Percentiles rank a stretch among this genome's conserved stretches.
phyloP scores from a whole-genome alignment of 345 rosid species.

The Eucalyptus curtisii region DNA sequence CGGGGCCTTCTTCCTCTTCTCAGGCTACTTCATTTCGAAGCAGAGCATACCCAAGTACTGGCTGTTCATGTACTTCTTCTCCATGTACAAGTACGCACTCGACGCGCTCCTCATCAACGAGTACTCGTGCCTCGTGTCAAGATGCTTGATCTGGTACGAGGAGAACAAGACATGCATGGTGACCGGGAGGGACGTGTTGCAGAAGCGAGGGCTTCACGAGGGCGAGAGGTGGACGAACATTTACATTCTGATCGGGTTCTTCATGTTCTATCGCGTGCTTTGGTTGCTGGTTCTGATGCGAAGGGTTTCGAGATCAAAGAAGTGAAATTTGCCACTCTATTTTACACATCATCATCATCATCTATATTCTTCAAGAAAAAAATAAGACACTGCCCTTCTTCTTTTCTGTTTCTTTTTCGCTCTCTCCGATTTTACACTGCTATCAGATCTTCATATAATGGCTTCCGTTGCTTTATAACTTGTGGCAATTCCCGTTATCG shows the following conservation, averaged over 20 bases:
- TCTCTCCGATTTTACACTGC: not conserved
- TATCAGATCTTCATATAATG: not conserved
- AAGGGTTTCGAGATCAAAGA: conserved; percentile 70
- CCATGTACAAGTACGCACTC: conserved; percentile 90
- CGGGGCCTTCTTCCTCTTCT: conserved; percentile 77
- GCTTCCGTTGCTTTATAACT: not conserved
- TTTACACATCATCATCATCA: not conserved
- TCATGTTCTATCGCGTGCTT: conserved; percentile 67
- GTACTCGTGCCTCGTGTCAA: conserved; percentile 60
- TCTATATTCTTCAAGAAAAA: not conserved
- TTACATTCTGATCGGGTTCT: conserved; percentile 71
- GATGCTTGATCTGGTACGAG: conserved; percentile 59
- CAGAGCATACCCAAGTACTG: conserved; percentile 81
- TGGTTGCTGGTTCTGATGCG: conserved; percentile 63
- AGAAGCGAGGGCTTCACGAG: conserved; percentile 53
- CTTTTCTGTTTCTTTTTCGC: not conserved
- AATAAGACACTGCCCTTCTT: not conserved
- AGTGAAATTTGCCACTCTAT: not conserved
- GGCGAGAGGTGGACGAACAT: conserved; percentile 63
- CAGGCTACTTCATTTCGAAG: conserved; percentile 81
- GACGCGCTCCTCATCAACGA: conserved; percentile 84
- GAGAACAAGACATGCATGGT: conserved; percentile 41
- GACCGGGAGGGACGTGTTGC: conserved; percentile 61
- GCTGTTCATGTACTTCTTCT: conserved; percentile 87
- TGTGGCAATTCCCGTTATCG: not conserved